Evolutionary conservation across 257 asterid species (phyloP).

Genomic region (Striga asiatica): DNA sequence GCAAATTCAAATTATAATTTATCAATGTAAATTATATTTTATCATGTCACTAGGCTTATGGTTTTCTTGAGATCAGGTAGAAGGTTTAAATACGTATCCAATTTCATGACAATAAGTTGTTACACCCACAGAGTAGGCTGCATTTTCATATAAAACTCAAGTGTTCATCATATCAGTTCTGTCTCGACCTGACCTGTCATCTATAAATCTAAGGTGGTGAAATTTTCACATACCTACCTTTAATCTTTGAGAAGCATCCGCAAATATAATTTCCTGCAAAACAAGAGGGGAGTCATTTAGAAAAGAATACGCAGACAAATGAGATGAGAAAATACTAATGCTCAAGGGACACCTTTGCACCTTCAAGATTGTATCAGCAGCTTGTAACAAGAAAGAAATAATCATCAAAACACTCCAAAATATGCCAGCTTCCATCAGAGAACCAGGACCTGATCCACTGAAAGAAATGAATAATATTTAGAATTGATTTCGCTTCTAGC

Average conservation of each 20-base stretch:
- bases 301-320: conserved; percentile 17
- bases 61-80: no score
- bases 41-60: no score
- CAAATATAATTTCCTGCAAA: conserved; percentile 73
- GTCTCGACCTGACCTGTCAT: not conserved
- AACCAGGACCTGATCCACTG: conserved; percentile 95
- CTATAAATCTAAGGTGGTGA: conserved; percentile 8
- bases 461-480: not conserved
- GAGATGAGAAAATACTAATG: conserved; percentile 11
- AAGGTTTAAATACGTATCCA: no score
- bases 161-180: not conserved
- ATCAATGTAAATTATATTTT: no score
- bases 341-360: conserved; percentile 31
- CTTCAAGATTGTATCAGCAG: conserved; percentile 92
- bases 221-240: conserved; percentile 45
- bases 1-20: no score
- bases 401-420: conserved; percentile 96
- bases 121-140: not conserved
- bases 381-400: conserved; percentile 84
- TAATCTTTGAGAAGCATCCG: conserved; percentile 68
- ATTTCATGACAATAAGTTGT: not conserved
- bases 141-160: not conserved
- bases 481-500: no score
- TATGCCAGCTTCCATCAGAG: conserved; percentile 73
- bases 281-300: conserved; percentile 20